These are phyloP conservation scores for Lactifluus rugatus DNA, from an alignment of 768 basidiomycete genomes.

Conservation along the genomic window DNA sequence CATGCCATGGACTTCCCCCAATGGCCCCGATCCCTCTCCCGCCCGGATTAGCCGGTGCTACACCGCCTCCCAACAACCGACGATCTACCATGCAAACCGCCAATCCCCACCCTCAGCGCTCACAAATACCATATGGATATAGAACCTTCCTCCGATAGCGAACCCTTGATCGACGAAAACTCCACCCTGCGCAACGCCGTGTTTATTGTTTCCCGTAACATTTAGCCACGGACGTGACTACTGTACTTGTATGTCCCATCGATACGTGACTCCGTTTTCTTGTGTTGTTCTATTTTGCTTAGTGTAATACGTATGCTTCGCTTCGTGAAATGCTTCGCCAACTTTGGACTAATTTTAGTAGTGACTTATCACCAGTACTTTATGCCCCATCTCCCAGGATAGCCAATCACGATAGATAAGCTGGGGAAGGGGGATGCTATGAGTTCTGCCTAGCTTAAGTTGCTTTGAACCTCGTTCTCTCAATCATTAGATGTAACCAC, in stretches of 20 bases:
- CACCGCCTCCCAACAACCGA: neutral
- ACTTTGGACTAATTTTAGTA: too few relatives aligned
- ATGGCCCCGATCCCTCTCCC: neutral
- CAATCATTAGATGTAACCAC: neutral
- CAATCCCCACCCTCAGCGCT: slow-evolving; percentile 2
- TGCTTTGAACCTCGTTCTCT: neutral
- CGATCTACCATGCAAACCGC: neutral
- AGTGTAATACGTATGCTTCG: slow-evolving; percentile 1
- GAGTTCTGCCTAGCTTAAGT: neutral
- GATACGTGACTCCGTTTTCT: neutral
- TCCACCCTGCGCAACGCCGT: neutral
- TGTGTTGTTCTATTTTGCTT: neutral
- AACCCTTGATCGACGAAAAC: neutral
- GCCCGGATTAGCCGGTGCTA: neutral
- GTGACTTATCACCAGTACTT: neutral
- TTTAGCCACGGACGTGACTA: neutral
- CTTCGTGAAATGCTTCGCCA: neutral
- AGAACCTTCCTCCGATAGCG: neutral
- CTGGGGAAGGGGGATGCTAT: neutral
- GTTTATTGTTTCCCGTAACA: neutral
- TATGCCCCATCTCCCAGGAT: neutral
- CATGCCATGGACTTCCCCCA: neutral
- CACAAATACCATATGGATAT: slow-evolving; percentile 2
- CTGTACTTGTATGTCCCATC: neutral
- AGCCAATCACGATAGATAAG: neutral